These are phyloP conservation scores for Apophysomyces trapeziformis DNA, from an alignment of 371 early-diverging fungal species.

Conservation along the genomic window DNA sequence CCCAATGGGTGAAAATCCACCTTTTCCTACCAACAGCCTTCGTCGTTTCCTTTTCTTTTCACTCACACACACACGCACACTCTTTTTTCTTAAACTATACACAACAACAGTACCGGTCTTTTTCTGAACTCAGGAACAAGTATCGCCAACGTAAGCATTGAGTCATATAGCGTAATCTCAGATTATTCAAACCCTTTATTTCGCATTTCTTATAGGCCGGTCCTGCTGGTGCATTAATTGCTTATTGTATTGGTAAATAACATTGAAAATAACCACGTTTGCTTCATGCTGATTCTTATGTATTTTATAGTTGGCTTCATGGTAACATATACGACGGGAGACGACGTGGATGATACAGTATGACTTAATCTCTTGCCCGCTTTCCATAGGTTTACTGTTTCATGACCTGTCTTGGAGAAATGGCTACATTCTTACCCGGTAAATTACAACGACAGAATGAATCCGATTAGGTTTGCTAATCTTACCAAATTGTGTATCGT, in stretches of 20 bases:
- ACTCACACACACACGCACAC: too few species aligned
- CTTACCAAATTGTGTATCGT: background rate
- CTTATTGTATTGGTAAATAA: slow-evolving; percentile 39
- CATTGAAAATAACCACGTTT: background rate
- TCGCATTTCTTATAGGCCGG: slow-evolving; percentile 34
- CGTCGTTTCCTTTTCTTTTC: too few species aligned
- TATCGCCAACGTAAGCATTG: slow-evolving; percentile 48
- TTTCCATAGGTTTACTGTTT: slow-evolving; percentile 64
- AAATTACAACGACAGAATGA: background rate
- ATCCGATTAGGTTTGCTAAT: too few species aligned
- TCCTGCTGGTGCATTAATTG: slow-evolving; percentile 56
- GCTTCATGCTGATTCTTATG: background rate
- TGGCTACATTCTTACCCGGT: slow-evolving; percentile 81
- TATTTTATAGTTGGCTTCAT: slow-evolving; percentile 61
- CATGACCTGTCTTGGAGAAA: slow-evolving; percentile 79
- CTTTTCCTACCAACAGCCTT: background rate
- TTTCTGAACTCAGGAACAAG: slow-evolving; percentile 84
- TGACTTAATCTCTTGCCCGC: background rate
- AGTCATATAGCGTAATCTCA: background rate
- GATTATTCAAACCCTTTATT: background rate
- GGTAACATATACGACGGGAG: slow-evolving; percentile 31
- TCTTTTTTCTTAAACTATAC: too few species aligned
- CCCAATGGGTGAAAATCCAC: background rate
- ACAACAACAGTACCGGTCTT: slow-evolving; percentile 72
- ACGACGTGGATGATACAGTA: background rate